These are phyloP conservation scores for Psilocybe cubensis DNA, from an alignment of 768 basidiomycete species.

Conservation along the genomic window DNA sequence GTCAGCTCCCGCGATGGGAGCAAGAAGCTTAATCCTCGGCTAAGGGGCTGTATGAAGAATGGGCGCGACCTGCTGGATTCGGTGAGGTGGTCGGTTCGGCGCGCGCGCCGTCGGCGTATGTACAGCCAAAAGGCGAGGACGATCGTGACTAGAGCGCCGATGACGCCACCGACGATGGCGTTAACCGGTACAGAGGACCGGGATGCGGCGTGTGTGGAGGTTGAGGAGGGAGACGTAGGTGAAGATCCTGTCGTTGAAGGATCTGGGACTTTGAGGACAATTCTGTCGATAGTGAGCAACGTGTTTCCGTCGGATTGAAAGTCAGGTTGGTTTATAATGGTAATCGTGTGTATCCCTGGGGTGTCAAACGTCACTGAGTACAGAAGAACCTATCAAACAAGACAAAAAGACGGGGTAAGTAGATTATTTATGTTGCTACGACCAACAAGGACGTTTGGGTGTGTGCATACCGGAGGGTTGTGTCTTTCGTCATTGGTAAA, in stretches of 20 bases:
- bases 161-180: constrained; percentile 43
- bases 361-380: constrained; percentile 23
- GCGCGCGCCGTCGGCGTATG: constrained; percentile 4
- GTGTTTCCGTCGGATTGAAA: constrained; percentile 29
- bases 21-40: too few relatives aligned
- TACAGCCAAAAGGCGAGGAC: constrained; percentile 20
- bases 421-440: too few relatives aligned
- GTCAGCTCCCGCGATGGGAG: neutral
- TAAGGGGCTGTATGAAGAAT: neutral
- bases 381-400: constrained; percentile 21
- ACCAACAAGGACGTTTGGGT: too few relatives aligned
- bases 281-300: constrained; percentile 30
- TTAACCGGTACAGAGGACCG: constrained; percentile 20
- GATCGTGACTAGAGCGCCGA: constrained; percentile 36
- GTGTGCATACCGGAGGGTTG: constrained; percentile 32
- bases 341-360: constrained; percentile 29
- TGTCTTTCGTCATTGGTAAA: constrained; percentile 26
- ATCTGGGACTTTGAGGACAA: constrained; percentile 23
- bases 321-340: constrained; percentile 29
- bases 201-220: neutral
- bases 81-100: neutral
- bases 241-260: neutral
- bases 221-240: neutral
- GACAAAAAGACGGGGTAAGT: too few relatives aligned
- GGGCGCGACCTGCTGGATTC: neutral